phyloP scores from a whole-genome alignment of 345 rosid genomes.

The Corchorus olitorius region DNA sequence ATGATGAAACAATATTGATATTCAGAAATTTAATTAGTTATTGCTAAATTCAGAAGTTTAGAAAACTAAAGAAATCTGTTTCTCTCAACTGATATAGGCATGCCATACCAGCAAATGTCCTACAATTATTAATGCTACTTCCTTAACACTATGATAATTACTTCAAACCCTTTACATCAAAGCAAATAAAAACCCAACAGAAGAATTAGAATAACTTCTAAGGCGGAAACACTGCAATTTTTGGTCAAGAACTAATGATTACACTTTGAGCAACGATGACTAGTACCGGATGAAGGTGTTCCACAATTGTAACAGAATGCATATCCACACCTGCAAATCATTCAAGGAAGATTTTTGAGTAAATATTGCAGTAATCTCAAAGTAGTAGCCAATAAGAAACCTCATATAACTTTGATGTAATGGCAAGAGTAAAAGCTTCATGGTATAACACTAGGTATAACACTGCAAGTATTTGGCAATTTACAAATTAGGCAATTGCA shows the following conservation, averaged over 20 bases:
- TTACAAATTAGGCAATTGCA: background rate
- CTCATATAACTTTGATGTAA: too few relatives aligned
- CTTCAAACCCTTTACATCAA: background rate
- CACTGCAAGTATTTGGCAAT: background rate
- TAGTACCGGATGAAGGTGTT: background rate
- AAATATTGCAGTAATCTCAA: background rate
- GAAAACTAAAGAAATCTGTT: background rate
- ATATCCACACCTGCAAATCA: slow-evolving; percentile 26
- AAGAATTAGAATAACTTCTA: background rate
- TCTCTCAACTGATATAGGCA: background rate
- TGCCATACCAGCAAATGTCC: background rate
- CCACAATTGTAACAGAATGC: slow-evolving; percentile 36
- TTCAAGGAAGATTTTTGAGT: background rate
- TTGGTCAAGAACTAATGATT: background rate
- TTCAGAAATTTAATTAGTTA: too few relatives aligned
- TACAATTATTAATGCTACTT: background rate
- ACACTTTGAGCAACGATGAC: slow-evolving; percentile 20
- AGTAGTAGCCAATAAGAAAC: background rate
- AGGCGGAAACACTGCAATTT: background rate
- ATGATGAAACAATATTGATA: too few relatives aligned
- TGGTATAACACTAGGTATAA: background rate
- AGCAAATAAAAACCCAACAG: background rate
- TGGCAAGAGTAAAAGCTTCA: background rate
- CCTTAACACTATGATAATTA: background rate
- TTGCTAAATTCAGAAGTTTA: background rate